A percentile compares a stretch with the other conserved stretches of the same genome.
Conservation (phyloP, 768 basidiomycete species). For the Auriscalpium orientale region DNA sequence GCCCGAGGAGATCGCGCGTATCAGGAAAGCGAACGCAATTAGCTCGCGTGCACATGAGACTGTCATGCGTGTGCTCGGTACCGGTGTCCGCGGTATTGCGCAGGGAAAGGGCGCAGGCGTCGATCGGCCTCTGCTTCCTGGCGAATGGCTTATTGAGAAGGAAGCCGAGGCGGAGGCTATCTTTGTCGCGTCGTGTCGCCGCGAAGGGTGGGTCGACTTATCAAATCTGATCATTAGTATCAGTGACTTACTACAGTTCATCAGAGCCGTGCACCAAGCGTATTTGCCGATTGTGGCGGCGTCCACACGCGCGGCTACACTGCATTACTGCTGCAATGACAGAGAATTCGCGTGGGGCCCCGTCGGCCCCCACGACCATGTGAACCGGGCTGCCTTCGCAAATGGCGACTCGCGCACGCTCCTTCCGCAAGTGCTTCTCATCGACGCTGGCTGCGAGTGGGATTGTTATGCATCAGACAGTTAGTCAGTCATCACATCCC, state of each 20-base stretch:
- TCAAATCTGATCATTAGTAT: too few species aligned
- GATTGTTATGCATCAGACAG: slow-evolving; percentile 59
- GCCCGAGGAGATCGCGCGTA: slow-evolving; percentile 60
- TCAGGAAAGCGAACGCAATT: slow-evolving; percentile 76
- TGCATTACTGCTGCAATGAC: slow-evolving; percentile 95
- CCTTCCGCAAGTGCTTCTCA: slow-evolving; percentile 69
- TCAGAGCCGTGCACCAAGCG: slow-evolving; percentile 76
- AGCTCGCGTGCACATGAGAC: slow-evolving; percentile 86
- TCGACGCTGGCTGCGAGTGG: slow-evolving; percentile 96
- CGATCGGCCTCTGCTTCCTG: slow-evolving; percentile 50
- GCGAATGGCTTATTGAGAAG: slow-evolving; percentile 85
- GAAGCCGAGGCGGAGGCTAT: slow-evolving; percentile 93
- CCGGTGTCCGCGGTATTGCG: slow-evolving; percentile 50
- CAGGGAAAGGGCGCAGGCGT: slow-evolving; percentile 32
- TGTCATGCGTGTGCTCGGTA: slow-evolving; percentile 86
- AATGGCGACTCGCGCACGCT: slow-evolving; percentile 34
- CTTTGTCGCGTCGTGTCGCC: slow-evolving; percentile 83
- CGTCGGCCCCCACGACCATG: slow-evolving; percentile 43
- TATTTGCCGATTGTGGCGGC: slow-evolving; percentile 92
- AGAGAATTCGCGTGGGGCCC: slow-evolving; percentile 83
- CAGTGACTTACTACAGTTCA: too few species aligned
- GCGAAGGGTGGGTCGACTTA: slow-evolving; percentile 61
- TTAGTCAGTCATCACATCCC: slow-evolving; percentile 18
- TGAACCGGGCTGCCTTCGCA: slow-evolving; percentile 42
- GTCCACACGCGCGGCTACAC: slow-evolving; percentile 76